phyloP scores from a whole-genome alignment of 2,329 filamentous ascomycete genomes.

The Hirsutella rhossiliensis region DNA sequence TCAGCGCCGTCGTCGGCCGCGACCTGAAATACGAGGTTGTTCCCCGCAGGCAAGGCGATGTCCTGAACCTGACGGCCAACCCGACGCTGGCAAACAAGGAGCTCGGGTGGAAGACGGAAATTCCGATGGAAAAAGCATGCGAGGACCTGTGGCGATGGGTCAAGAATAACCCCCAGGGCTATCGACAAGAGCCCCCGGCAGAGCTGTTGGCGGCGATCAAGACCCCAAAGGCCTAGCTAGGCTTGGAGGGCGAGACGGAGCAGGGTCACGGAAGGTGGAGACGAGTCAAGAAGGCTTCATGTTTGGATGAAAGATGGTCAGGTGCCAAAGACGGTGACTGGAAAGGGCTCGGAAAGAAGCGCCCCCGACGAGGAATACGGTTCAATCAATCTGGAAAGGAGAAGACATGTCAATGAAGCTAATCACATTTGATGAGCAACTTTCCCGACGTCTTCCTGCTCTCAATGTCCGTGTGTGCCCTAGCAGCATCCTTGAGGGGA shows the following conservation, averaged over 20 bases:
- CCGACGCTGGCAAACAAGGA: conserved; percentile 78
- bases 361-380: background rate
- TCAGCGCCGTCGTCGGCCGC: conserved; percentile 74
- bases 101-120: conserved; percentile 82
- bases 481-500: conserved; percentile 56
- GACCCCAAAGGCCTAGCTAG: conserved; percentile 9
- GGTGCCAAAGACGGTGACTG: background rate
- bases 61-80: conserved; percentile 89
- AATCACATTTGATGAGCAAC: conserved; percentile 56
- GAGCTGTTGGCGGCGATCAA: conserved; percentile 60
- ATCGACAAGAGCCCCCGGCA: conserved; percentile 80
- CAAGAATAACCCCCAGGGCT: conserved; percentile 89
- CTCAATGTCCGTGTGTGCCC: conserved; percentile 69
- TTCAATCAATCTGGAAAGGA: background rate
- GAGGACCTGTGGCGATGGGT: conserved; percentile 96
- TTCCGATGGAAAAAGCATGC: conserved; percentile 86
- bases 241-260: background rate
- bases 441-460: conserved; percentile 76
- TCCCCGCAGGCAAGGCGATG: conserved; percentile 73
- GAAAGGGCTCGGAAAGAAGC: background rate
- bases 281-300: background rate
- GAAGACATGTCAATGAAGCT: conserved; percentile 3
- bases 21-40: conserved; percentile 81
- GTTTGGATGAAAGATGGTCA: background rate
- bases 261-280: background rate